A percentile compares a stretch with the other conserved stretches of the same genome.
phyloP scores from a whole-genome alignment of 805 yeast genomes.

The Ogataea pignaliae region DNA sequence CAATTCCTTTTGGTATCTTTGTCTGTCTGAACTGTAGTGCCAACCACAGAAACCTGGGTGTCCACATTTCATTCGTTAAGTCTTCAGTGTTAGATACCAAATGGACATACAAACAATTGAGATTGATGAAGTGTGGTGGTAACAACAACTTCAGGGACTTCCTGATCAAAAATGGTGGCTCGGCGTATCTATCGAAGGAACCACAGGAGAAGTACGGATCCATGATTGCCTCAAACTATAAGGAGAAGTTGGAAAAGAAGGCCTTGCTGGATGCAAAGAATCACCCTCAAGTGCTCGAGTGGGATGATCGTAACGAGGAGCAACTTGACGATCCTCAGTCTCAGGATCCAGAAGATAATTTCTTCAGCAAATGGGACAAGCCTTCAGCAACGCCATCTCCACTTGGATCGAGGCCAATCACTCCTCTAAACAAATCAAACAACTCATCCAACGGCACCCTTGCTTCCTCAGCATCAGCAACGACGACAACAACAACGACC shows the following conservation, averaged over 20 bases:
- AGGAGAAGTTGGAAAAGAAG: conserved; percentile 69
- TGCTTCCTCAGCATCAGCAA: conserved; percentile 25
- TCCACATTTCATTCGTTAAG: conserved; percentile 91
- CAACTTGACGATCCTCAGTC: conserved; percentile 63
- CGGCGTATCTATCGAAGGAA: conserved; percentile 60
- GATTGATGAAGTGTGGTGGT: conserved; percentile 93
- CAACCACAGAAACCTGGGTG: conserved; percentile 92
- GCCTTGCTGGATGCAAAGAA: conserved; percentile 61
- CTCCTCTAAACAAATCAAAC: conserved; percentile 31
- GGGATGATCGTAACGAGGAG: conserved; percentile 42
- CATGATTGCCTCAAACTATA: conserved; percentile 73
- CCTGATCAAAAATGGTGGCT: conserved; percentile 81
- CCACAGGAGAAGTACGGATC: conserved; percentile 78
- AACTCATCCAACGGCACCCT: background rate
- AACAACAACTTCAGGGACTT: conserved; percentile 82
- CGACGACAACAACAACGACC: conserved; percentile 14
- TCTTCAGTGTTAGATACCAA: conserved; percentile 81
- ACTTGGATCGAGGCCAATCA: conserved; percentile 38
- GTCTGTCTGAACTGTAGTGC: conserved; percentile 94
- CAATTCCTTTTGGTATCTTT: conserved; percentile 92
- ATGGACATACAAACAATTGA: conserved; percentile 87
- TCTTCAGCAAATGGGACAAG: conserved; percentile 88
- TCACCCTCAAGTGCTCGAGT: conserved; percentile 70
- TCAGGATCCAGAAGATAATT: conserved; percentile 65
- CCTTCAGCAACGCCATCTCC: conserved; percentile 55